Conservation (phyloP, 257 asterid genomes). For the Henckelia pumila region DNA sequence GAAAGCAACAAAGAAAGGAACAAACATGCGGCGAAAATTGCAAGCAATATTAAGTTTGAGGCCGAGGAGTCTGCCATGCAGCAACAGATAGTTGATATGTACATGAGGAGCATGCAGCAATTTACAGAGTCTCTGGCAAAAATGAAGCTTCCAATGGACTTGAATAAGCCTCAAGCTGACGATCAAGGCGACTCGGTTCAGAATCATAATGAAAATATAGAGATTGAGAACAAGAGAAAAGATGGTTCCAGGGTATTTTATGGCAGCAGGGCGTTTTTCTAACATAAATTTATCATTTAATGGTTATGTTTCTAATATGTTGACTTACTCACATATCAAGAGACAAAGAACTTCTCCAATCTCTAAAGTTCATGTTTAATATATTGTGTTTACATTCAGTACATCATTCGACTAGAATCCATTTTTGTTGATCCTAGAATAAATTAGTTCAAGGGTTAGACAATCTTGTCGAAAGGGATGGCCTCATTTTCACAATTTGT, state of each 20-base stretch:
- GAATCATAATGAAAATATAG: constrained; percentile 26
- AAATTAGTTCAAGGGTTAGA: constrained; percentile 13
- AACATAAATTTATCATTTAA: constrained; percentile 6
- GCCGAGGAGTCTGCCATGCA: constrained; percentile 59
- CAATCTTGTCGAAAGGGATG: constrained; percentile 67
- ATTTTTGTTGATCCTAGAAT: neutral
- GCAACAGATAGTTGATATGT: constrained; percentile 71
- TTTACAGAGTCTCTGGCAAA: constrained; percentile 67
- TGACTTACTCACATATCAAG: neutral
- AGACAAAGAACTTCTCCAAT: neutral
- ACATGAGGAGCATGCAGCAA: constrained; percentile 80
- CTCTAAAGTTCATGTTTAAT: neutral
- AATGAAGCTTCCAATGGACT: constrained; percentile 69
- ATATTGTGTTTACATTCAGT: neutral
- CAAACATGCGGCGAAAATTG: constrained; percentile 21
- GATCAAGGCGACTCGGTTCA: constrained; percentile 29
- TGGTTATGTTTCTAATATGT: constrained; percentile 7
- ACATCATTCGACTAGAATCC: neutral
- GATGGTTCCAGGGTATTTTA: constrained; percentile 63
- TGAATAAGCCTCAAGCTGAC: constrained; percentile 32
- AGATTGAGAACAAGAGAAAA: constrained; percentile 41
- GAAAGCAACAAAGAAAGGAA: constrained; percentile 22
- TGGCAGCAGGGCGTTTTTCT: constrained; percentile 85
- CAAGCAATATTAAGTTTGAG: constrained; percentile 39
- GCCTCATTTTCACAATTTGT: constrained; percentile 74